phyloP scores from a whole-genome alignment of 352 stramenopile genomes.

The Phytophthora aleatoria region DNA sequence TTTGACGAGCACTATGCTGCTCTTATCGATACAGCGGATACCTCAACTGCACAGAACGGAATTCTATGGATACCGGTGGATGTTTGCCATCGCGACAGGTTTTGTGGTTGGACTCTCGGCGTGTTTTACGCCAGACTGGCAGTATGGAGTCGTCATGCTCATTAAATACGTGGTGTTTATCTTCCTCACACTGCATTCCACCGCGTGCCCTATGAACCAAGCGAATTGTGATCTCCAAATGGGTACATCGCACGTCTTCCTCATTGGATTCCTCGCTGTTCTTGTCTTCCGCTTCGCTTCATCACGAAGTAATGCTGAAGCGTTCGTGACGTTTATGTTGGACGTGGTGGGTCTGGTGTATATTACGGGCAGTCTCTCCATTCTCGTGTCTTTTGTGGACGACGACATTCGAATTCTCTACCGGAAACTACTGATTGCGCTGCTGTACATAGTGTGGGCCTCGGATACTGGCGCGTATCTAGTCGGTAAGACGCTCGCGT shows the following conservation, averaged over 20 bases:
- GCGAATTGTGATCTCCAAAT: conserved; percentile 37
- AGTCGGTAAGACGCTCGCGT: conserved; percentile 85
- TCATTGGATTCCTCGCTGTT: conserved; percentile 39
- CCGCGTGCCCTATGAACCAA: conserved; percentile 53
- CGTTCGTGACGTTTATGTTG: conserved; percentile 49
- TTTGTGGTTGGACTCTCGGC: conserved; percentile 44
- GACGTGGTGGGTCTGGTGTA: conserved; percentile 61
- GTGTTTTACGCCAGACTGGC: conserved; percentile 49
- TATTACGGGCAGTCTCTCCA: conserved; percentile 51
- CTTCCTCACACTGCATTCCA: conserved; percentile 57
- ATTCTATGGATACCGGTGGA: conserved; percentile 49
- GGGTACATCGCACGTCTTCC: conserved; percentile 36
- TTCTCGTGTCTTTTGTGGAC: conserved; percentile 59
- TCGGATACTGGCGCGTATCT: conserved; percentile 94
- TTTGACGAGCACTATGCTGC: conserved; percentile 27
- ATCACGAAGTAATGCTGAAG: conserved; percentile 24
- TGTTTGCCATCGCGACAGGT: conserved; percentile 38
- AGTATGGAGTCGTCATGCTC: conserved; percentile 48
- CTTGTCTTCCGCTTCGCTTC: conserved; percentile 49
- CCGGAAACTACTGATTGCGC: conserved; percentile 60
- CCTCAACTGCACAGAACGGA: conserved; percentile 41
- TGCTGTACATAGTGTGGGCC: conserved; percentile 70
- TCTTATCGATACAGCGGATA: conserved; percentile 33
- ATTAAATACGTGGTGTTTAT: conserved; percentile 48
- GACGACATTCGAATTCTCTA: conserved; percentile 53